A percentile compares a stretch with the other conserved stretches of the same genome.
Evolutionary conservation across 176 grass and related monocot species (phyloP).

Genomic region (Musa troglodytarum): DNA sequence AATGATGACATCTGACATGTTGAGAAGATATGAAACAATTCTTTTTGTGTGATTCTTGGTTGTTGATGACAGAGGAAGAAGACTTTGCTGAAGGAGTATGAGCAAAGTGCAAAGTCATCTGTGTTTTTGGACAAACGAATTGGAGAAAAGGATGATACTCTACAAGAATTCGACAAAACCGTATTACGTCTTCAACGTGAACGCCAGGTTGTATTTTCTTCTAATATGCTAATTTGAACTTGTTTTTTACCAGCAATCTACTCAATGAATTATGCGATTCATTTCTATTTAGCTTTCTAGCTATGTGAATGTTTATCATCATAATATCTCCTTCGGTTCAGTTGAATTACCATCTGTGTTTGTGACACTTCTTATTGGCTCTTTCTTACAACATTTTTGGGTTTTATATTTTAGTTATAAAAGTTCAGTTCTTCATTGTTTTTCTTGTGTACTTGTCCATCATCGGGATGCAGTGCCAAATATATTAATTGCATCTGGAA

Average conservation of each 20-base stretch:
- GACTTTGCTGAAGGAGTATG: conserved; percentile 69
- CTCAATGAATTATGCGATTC: background rate
- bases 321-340: too few species aligned
- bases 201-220: conserved; percentile 44
- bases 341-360: too few species aligned
- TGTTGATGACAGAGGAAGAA: conserved; percentile 71
- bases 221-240: background rate
- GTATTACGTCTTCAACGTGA: conserved; percentile 78
- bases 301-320: too few species aligned
- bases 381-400: background rate
- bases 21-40: background rate
- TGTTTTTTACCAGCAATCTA: background rate
- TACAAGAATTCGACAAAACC: conserved; percentile 70
- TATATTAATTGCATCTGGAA: background rate
- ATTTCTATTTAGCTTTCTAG: background rate
- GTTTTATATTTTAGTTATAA: background rate
- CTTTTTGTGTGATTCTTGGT: background rate
- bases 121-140: conserved; percentile 76
- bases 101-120: conserved; percentile 61
- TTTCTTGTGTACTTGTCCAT: background rate
- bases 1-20: background rate
- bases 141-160: conserved; percentile 76
- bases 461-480: background rate
- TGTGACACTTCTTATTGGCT: background rate
- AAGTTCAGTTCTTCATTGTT: background rate